Evolutionary conservation across 768 basidiomycete genomes (phyloP).

Genomic region (Rhodotorula taiwanensis): DNA sequence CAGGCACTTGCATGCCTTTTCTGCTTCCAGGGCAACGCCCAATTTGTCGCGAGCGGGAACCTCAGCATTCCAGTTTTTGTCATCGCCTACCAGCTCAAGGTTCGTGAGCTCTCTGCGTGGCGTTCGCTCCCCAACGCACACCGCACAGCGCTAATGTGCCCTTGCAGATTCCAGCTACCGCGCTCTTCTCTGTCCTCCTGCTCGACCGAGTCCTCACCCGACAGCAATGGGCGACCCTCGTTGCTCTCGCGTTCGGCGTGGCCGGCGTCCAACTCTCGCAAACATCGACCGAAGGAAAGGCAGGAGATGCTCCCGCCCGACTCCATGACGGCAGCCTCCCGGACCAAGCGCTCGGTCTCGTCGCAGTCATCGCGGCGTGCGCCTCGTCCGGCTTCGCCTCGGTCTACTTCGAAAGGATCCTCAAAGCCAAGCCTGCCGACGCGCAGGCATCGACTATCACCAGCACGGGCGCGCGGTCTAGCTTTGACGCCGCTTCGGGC

Average conservation of each 20-base stretch:
- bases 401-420: slow-evolving; percentile 92
- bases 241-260: slow-evolving; percentile 45
- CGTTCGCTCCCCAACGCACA: too few relatives aligned
- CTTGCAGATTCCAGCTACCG: slow-evolving; percentile 58
- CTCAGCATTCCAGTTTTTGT: slow-evolving; percentile 89
- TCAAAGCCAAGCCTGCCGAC: too few relatives aligned
- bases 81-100: slow-evolving; percentile 91
- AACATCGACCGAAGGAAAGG: neutral
- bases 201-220: slow-evolving; percentile 54
- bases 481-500: too few relatives aligned
- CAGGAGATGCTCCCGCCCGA: neutral
- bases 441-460: too few relatives aligned
- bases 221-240: slow-evolving; percentile 72
- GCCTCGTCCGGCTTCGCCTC: slow-evolving; percentile 91
- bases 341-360: slow-evolving; percentile 73
- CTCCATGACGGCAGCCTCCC: slow-evolving; percentile 44
- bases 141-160: too few relatives aligned
- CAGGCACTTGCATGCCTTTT: slow-evolving; percentile 92
- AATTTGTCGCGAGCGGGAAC: slow-evolving; percentile 86
- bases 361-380: slow-evolving; percentile 81
- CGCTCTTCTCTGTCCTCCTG: slow-evolving; percentile 80
- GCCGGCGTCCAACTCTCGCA: slow-evolving; percentile 59
- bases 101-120: neutral
- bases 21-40: slow-evolving; percentile 55
- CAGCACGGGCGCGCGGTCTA: too few relatives aligned